Conservation (phyloP, 2,329 filamentous ascomycete species). For the Colletotrichum lupini region DNA sequence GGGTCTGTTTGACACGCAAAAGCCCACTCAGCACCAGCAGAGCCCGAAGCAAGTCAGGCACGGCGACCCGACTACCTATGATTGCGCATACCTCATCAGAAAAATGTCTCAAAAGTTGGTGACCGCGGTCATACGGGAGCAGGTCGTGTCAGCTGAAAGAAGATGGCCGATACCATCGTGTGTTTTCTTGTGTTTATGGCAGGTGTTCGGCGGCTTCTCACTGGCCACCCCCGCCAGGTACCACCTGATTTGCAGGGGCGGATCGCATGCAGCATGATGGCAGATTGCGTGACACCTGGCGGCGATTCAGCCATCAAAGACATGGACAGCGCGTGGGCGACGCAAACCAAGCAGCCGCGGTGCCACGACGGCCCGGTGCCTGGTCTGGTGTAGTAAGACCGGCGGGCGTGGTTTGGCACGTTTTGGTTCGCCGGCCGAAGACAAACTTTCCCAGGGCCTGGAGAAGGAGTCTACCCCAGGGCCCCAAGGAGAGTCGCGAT, state of each 20-base stretch:
- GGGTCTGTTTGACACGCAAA: background rate
- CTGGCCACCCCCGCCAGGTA: background rate
- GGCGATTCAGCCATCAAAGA: slow-evolving; percentile 22
- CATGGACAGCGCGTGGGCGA: background rate
- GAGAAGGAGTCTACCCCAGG: background rate
- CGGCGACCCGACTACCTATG: background rate
- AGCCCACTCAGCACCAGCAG: background rate
- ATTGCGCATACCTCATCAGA: background rate
- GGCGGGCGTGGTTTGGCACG: background rate
- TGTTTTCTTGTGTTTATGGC: background rate
- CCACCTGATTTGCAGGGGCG: slow-evolving; percentile 12
- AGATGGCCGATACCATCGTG: background rate
- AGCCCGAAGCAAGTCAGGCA: slow-evolving; percentile 9
- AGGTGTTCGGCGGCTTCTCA: background rate
- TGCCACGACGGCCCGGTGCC: slow-evolving; percentile 21
- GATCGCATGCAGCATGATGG: slow-evolving; percentile 23
- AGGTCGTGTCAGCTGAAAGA: slow-evolving; percentile 7
- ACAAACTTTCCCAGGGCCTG: background rate
- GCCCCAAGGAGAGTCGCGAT: background rate
- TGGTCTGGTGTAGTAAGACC: slow-evolving; percentile 8
- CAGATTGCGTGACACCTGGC: slow-evolving; percentile 28
- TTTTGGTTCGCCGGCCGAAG: background rate
- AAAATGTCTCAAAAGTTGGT: background rate
- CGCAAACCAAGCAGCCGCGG: background rate
- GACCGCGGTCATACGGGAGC: slow-evolving; percentile 11